phyloP scores from a whole-genome alignment of 768 basidiomycete genomes.

The Boletus rubescentipes region DNA sequence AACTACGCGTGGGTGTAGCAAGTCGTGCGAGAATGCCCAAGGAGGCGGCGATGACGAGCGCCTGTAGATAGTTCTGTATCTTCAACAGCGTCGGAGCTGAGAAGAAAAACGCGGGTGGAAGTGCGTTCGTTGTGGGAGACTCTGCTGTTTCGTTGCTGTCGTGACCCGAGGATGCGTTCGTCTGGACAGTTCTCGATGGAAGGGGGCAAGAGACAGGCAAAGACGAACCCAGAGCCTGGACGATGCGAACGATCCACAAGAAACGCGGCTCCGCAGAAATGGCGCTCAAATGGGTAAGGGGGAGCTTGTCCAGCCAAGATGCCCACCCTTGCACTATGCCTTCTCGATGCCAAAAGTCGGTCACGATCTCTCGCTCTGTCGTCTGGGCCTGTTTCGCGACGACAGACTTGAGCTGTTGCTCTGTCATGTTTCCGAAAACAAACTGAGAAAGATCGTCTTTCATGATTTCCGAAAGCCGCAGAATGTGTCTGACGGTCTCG shows the following conservation, averaged over 20 bases:
- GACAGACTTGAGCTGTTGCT: constrained; percentile 51
- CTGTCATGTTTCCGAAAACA: constrained; percentile 64
- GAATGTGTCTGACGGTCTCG: constrained; percentile 45
- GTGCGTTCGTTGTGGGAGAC: constrained; percentile 8
- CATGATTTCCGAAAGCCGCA: constrained; percentile 61
- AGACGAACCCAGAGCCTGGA: constrained; percentile 46
- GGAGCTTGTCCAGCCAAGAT: constrained; percentile 21
- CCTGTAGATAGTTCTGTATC: constrained; percentile 70
- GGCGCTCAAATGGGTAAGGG: constrained; percentile 6
- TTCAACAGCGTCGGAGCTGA: constrained; percentile 50
- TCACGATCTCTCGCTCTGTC: constrained; percentile 54
- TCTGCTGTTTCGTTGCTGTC: not conserved
- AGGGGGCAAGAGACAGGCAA: constrained; percentile 37
- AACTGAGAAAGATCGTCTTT: constrained; percentile 67
- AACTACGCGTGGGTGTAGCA: constrained; percentile 19
- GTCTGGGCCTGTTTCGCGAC: constrained; percentile 52
- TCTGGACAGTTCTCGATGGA: constrained; percentile 24
- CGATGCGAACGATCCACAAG: constrained; percentile 49
- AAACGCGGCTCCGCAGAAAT: constrained; percentile 17
- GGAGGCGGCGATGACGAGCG: constrained; percentile 62
- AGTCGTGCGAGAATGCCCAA: constrained; percentile 56
- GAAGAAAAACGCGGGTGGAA: constrained; percentile 71
- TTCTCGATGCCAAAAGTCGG: constrained; percentile 47
- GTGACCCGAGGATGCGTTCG: not conserved
- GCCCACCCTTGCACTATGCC: constrained; percentile 24